phyloP scores from a whole-genome alignment of 768 basidiomycete genomes.

The Arthromyces matolae region DNA sequence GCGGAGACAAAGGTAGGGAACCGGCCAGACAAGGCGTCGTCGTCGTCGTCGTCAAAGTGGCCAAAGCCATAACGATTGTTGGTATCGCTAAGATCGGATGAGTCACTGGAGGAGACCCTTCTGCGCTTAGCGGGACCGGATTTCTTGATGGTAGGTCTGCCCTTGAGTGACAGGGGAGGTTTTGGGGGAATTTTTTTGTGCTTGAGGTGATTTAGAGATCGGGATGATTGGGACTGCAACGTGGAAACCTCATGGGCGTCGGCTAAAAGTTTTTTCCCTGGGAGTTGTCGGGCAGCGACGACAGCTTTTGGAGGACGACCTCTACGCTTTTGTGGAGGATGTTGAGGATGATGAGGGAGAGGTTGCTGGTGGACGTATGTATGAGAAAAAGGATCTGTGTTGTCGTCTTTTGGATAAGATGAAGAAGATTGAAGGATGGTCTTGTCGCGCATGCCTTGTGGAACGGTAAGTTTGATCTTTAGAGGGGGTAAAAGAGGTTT shows the following conservation, averaged over 20 bases:
- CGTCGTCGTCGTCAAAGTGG: slow-evolving; percentile 30
- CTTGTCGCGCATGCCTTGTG: slow-evolving; percentile 51
- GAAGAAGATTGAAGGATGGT: too few relatives aligned
- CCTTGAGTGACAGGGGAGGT: slow-evolving; percentile 25
- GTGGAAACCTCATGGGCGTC: slow-evolving; percentile 14
- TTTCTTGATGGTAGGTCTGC: slow-evolving; percentile 22
- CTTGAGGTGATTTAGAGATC: too few relatives aligned
- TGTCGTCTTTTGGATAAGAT: too few relatives aligned
- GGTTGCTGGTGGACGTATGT: slow-evolving; percentile 25
- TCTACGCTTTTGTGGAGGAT: slow-evolving; percentile 46
- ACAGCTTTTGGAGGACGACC: slow-evolving; percentile 55
- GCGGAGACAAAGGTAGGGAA: slow-evolving; percentile 73
- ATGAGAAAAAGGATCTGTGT: too few relatives aligned
- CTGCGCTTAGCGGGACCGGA: slow-evolving; percentile 32
- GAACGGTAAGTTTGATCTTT: slow-evolving; percentile 73
- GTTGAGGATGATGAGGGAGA: slow-evolving; percentile 30
- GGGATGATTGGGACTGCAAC: slow-evolving; percentile 16
- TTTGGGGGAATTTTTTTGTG: slow-evolving; percentile 20
- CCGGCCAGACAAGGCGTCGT: slow-evolving; percentile 33
- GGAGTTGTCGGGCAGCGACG: slow-evolving; percentile 34
- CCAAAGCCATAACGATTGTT: slow-evolving; percentile 28
- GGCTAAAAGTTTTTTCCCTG: slow-evolving; percentile 14
- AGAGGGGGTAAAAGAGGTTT: too few relatives aligned
- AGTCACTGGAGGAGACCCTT: slow-evolving; percentile 26
- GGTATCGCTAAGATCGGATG: slow-evolving; percentile 34